These are phyloP conservation scores for Panicum hallii DNA, from an alignment of 202 grass and related monocot genomes.

Conservation along the genomic window DNA sequence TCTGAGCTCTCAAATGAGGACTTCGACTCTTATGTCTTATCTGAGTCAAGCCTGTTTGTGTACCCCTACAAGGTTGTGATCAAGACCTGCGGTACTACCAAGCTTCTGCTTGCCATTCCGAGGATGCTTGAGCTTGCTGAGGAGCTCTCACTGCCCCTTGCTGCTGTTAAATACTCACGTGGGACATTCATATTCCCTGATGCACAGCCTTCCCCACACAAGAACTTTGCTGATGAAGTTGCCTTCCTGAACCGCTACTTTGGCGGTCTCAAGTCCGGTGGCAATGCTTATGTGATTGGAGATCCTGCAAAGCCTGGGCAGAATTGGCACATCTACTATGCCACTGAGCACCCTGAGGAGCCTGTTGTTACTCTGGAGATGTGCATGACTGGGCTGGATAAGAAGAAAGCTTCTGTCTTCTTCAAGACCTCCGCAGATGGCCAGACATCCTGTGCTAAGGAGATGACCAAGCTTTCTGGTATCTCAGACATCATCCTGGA, in stretches of 20 bases:
- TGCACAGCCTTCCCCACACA: slow-evolving; percentile 87
- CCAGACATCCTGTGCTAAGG: slow-evolving; percentile 58
- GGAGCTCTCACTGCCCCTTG: slow-evolving; percentile 64
- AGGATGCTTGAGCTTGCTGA: slow-evolving; percentile 82
- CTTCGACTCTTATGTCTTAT: slow-evolving; percentile 93
- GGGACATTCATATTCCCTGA: slow-evolving; percentile 92
- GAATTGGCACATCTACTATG: slow-evolving; percentile 95
- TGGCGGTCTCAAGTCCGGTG: slow-evolving; percentile 70
- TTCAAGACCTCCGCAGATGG: slow-evolving; percentile 78
- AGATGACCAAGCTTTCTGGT: slow-evolving; percentile 90
- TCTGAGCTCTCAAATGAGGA: slow-evolving; percentile 76
- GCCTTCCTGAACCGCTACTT: slow-evolving; percentile 73
- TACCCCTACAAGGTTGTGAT: slow-evolving; percentile 84
- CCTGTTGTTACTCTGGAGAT: slow-evolving; percentile 85
- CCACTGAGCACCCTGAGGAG: slow-evolving; percentile 68
- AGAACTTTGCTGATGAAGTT: slow-evolving; percentile 86
- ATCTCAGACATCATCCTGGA: slow-evolving; percentile 84
- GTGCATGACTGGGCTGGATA: slow-evolving; percentile 95
- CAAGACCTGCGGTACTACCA: slow-evolving; percentile 96
- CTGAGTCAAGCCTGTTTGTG: slow-evolving; percentile 93
- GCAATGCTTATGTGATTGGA: slow-evolving; percentile 84
- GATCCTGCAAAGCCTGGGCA: slow-evolving; percentile 64
- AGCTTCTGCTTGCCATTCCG: slow-evolving; percentile 81
- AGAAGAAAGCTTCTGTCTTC: slow-evolving; percentile 72
- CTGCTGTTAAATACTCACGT: slow-evolving; percentile 85